These are phyloP conservation scores for Zygnema cylindricum DNA, from an alignment of 139 green algal species.

Conservation along the genomic window DNA sequence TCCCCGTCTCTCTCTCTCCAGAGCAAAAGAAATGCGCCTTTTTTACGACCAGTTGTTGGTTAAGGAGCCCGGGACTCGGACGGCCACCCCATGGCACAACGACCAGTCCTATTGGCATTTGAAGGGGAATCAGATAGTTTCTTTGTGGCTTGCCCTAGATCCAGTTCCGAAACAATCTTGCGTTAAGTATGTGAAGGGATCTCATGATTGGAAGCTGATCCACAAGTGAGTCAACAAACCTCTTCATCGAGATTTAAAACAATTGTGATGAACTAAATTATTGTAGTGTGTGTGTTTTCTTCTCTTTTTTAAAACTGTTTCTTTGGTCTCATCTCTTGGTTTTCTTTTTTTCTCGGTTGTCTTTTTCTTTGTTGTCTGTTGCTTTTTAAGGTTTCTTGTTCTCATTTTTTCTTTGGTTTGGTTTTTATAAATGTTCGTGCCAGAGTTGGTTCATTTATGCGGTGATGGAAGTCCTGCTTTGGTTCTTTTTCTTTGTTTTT, in stretches of 20 bases:
- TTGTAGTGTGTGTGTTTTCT: not conserved
- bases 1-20: not conserved
- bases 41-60: conserved; percentile 42
- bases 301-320: not conserved
- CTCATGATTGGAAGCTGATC: conserved; percentile 39
- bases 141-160: conserved; percentile 37
- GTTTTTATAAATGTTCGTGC: too few species aligned
- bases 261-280: not conserved
- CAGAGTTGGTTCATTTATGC: too few species aligned
- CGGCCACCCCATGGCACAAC: conserved; percentile 42
- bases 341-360: not conserved
- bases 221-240: conserved; percentile 15
- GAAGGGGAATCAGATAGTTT: conserved; percentile 34
- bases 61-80: conserved; percentile 28
- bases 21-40: not conserved
- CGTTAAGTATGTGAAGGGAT: conserved; percentile 42
- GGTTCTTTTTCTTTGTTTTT: too few species aligned
- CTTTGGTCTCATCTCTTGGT: not conserved
- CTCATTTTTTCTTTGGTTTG: too few species aligned
- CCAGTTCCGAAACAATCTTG: not conserved
- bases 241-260: not conserved
- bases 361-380: not conserved
- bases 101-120: conserved; percentile 45
- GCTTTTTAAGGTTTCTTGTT: too few species aligned
- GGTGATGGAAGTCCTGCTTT: too few species aligned